These are phyloP conservation scores for Phytopythium vexans DNA, from an alignment of 352 stramenopile genomes.

Conservation along the genomic window DNA sequence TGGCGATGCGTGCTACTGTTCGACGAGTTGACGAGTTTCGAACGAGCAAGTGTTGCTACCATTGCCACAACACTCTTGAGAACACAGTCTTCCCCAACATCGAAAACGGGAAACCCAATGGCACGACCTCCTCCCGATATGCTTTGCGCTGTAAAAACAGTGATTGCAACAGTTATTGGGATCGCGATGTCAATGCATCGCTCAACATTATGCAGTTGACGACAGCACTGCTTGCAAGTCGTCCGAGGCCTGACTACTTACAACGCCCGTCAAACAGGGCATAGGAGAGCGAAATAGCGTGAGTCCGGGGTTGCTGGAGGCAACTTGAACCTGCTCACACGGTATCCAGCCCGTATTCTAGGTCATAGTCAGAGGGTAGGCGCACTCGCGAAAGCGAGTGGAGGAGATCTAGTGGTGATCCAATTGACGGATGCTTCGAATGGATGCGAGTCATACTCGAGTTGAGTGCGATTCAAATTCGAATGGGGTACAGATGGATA, in stretches of 20 bases:
- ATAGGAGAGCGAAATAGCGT: not conserved
- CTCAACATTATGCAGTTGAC: not conserved
- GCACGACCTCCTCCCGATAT: not conserved
- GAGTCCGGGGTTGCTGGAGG: not conserved
- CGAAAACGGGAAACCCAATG: not conserved
- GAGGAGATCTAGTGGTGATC: no score
- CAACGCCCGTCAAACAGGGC: not conserved
- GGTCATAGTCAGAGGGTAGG: not conserved
- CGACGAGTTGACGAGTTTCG: not conserved
- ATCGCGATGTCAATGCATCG: conserved; percentile 2
- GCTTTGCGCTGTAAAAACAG: conserved; percentile 2
- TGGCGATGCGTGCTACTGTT: not conserved
- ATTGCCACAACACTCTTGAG: not conserved
- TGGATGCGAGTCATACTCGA: not conserved
- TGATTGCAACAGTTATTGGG: not conserved
- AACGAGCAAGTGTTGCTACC: conserved; percentile 1
- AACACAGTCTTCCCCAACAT: not conserved
- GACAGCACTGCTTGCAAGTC: not conserved
- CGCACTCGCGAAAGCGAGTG: no score
- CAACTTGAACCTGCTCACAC: conserved; percentile 1
- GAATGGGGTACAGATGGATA: not conserved
- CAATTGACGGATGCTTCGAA: not conserved
- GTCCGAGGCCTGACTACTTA: not conserved
- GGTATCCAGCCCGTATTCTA: not conserved
- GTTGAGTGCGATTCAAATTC: conserved; percentile 2